These are phyloP conservation scores for Globomyces sp. DNA, from an alignment of 371 early-diverging fungal genomes.

Conservation along the genomic window DNA sequence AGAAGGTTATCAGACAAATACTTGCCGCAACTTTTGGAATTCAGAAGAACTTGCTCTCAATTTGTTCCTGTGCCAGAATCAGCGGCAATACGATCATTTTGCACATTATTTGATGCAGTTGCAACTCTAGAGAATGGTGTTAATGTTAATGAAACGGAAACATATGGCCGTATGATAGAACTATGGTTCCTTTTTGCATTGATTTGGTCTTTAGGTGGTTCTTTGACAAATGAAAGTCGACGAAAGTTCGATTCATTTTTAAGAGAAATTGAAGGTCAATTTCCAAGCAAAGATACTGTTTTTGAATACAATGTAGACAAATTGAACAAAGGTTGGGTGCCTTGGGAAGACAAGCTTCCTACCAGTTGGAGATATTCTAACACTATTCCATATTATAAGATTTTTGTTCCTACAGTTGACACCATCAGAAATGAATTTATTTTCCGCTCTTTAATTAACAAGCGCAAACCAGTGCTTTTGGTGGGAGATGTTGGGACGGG, in stretches of 20 bases:
- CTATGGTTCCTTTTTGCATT: conserved; percentile 56
- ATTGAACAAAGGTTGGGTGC: conserved; percentile 43
- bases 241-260: conserved; percentile 53
- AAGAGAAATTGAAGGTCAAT: conserved; percentile 58
- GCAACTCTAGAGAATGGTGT: conserved; percentile 49
- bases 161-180: conserved; percentile 48
- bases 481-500: conserved; percentile 57
- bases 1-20: conserved; percentile 51
- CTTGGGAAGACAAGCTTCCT: conserved; percentile 56
- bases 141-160: conserved; percentile 40
- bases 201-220: conserved; percentile 56
- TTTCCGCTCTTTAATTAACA: conserved; percentile 37
- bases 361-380: conserved; percentile 48
- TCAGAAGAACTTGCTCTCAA: conserved; percentile 47
- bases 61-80: conserved; percentile 49
- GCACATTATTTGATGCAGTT: conserved; percentile 48
- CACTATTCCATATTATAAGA: conserved; percentile 50
- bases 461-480: conserved; percentile 42
- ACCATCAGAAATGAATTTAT: conserved; percentile 55
- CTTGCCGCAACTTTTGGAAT: conserved; percentile 43
- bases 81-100: conserved; percentile 42
- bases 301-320: conserved; percentile 56
- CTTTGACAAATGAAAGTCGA: conserved; percentile 48
- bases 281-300: conserved; percentile 59
- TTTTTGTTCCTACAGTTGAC: conserved; percentile 58